Conservation (phyloP, 73 alveolate species). For the Paraurostyla sp. region DNA sequence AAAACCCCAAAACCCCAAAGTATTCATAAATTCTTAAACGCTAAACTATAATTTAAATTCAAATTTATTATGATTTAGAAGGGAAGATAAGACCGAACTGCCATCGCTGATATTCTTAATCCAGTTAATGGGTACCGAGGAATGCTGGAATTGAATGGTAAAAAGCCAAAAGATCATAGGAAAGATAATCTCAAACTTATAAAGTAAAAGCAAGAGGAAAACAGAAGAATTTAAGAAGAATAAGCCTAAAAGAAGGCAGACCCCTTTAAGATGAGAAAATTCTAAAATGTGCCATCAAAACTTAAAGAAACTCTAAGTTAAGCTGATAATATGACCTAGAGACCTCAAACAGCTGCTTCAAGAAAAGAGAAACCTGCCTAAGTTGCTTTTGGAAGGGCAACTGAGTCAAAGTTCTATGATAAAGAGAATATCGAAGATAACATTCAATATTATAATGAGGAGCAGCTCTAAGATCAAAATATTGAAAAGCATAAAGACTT, state of each 20-base stretch:
- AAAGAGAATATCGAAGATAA: background rate
- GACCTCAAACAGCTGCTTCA: slow-evolving; percentile 9
- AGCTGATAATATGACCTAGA: background rate
- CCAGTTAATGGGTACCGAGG: slow-evolving; percentile 62
- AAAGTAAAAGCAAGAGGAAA: slow-evolving; percentile 49
- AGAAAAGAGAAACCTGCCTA: background rate
- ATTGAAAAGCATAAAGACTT: slow-evolving; percentile 75
- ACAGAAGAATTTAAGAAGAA: slow-evolving; percentile 30
- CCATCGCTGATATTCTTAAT: slow-evolving; percentile 33
- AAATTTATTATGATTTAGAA: slow-evolving; percentile 16
- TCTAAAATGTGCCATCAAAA: slow-evolving; percentile 80
- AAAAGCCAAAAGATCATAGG: slow-evolving; percentile 53
- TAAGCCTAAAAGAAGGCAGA: slow-evolving; percentile 57
- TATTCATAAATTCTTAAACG: too few relatives aligned
- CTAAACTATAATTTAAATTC: too few relatives aligned
- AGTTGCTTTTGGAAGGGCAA: slow-evolving; percentile 49
- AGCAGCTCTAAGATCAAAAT: background rate
- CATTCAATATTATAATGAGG: background rate
- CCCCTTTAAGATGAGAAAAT: slow-evolving; percentile 83
- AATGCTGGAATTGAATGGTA: slow-evolving; percentile 1
- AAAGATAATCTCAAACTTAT: slow-evolving; percentile 32
- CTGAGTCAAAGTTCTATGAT: background rate
- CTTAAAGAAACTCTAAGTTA: slow-evolving; percentile 57
- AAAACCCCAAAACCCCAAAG: too few relatives aligned
- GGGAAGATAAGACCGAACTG: slow-evolving; percentile 39